A percentile compares a stretch with the other conserved stretches of the same genome.
Evolutionary conservation across 305 asterid genomes (phyloP).

Genomic region (Euphrasia arctica): DNA sequence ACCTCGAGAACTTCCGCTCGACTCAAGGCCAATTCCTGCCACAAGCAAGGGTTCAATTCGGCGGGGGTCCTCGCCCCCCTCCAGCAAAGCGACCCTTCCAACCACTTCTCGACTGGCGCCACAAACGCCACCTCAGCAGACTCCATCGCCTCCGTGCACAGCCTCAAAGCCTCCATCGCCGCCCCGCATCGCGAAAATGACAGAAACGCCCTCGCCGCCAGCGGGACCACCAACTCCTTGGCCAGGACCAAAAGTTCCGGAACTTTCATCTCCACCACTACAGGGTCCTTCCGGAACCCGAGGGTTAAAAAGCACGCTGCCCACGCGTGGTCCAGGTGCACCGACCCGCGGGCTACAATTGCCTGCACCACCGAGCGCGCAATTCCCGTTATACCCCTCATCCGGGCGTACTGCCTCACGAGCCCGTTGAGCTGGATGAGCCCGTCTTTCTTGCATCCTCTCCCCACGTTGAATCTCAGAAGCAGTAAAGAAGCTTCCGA

Average conservation of each 20-base stretch:
- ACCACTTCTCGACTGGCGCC: slow-evolving; percentile 75
- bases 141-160: slow-evolving; percentile 74
- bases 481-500: slow-evolving; percentile 65
- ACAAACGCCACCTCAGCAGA: slow-evolving; percentile 71
- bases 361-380: slow-evolving; percentile 70
- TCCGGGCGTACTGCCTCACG: slow-evolving; percentile 53
- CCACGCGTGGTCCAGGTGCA: slow-evolving; percentile 74
- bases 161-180: slow-evolving; percentile 70
- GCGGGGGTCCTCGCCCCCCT: slow-evolving; percentile 63
- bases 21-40: slow-evolving; percentile 81
- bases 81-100: slow-evolving; percentile 80
- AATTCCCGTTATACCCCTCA: slow-evolving; percentile 49
- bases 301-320: slow-evolving; percentile 69
- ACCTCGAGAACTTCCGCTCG: slow-evolving; percentile 74
- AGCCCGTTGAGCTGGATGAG: slow-evolving; percentile 50
- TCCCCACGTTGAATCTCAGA: slow-evolving; percentile 60
- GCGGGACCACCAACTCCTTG: slow-evolving; percentile 64
- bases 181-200: slow-evolving; percentile 70
- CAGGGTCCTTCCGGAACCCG: slow-evolving; percentile 67
- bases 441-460: slow-evolving; percentile 57
- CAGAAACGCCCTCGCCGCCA: slow-evolving; percentile 56
- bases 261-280: slow-evolving; percentile 61
- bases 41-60: slow-evolving; percentile 71
- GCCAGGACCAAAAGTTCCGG: slow-evolving; percentile 52
- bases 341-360: slow-evolving; percentile 43